Evolutionary conservation across 306 rosid species (phyloP), one percentile per base, ranked within the genome.

Genomic region (Lathyrus tuberosus): DNA sequence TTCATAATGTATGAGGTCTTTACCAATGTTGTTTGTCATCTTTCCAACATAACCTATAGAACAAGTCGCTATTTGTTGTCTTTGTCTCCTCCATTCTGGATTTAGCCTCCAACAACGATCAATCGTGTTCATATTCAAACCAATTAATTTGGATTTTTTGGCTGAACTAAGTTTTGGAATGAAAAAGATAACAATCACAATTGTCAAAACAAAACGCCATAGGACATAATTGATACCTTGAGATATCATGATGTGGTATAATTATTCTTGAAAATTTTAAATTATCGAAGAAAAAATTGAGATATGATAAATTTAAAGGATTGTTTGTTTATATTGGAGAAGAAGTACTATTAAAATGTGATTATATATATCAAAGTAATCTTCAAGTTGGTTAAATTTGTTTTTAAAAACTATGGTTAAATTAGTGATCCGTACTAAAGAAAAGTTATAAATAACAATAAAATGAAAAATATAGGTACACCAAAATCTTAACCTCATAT

Each of bases 41-140:
- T 78, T 81, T 4, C 82, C 78, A 1, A 35, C 74, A 48, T 78
- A 74, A 0, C 80, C 82, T 0, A 78, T 24, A 0, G 78, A 82
- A 62, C 83, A 78, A 1, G 53, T 75, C 33, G 73, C 83, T 30
- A 78, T 65, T 22, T 75, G 73, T 12, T 71, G 2, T 3, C 62
- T 57, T 9, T 78, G 53, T 1, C 24, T 66, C 20, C 75, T 64
- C 83, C 80, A 82, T 17, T 65, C 35, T 4, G 62, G 68, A 73
- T 78, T 52, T 16, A 11, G 4, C 54, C 80, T 82, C 80, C 80
- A 78, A 26, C 85, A 74, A 5, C 33, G 3, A 74, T 82, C 82
- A 59, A 82, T 78, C 12, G 44, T 70, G n/a, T 82, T 81, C 68
- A 74, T 73, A 62, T 60, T 65, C 49, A 69, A 3, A 4, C 67